Base-by-base conservation (phyloP, 371 early-diverging fungal species). In the Mortierella sp. region DNA sequence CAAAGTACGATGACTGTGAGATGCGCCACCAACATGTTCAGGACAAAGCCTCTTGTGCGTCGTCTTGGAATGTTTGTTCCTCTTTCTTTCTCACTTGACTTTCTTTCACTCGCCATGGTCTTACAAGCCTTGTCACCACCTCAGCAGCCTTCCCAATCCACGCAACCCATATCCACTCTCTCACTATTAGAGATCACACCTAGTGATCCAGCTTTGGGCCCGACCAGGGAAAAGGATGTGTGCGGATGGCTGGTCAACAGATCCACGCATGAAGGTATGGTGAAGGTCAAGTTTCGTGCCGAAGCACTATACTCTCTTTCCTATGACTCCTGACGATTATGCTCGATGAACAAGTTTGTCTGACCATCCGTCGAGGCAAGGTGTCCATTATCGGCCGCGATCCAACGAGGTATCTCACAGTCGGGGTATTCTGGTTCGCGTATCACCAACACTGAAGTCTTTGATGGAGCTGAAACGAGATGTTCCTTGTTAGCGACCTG, bases 211-310 rank as follows among this genome's bases (percentile, higher is more conserved):
- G 25, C 24, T 24, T 25, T 28, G 7, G 52, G 25, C 31, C 29
- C 9, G 1, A 6, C 14, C 43, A 60, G 14, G 52, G 29, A 49
- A 3, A 52, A 57, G 2, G 21, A 55, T 17, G 28, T 65, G 48
- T 60, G 54, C 25, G 72, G 72, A 10, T 71, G 72, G 72, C 66
- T 71, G 17, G 37, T 61, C 29, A 43, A 71, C 22, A 44, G 39
- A 22, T 22, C 44, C 17, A 60, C 60, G 17, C 51, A 65, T 22
- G 49, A 71, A 46, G 56, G 72, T 65, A 65, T 22, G 39, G n/a
- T n/a, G n/a, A n/a, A n/a, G n/a, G n/a, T n/a, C n/a, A n/a, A n/a
- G n/a, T n/a, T n/a, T n/a, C n/a, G n/a, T n/a, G n/a, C n/a, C n/a
- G n/a, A n/a, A n/a, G n/a, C n/a, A n/a, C n/a, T n/a, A n/a, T n/a